A percentile compares a stretch with the other conserved stretches of the same genome.
Evolutionary conservation across 495 filamentous ascomycete genomes (phyloP).

Genomic region (Lichina pygmaea): DNA sequence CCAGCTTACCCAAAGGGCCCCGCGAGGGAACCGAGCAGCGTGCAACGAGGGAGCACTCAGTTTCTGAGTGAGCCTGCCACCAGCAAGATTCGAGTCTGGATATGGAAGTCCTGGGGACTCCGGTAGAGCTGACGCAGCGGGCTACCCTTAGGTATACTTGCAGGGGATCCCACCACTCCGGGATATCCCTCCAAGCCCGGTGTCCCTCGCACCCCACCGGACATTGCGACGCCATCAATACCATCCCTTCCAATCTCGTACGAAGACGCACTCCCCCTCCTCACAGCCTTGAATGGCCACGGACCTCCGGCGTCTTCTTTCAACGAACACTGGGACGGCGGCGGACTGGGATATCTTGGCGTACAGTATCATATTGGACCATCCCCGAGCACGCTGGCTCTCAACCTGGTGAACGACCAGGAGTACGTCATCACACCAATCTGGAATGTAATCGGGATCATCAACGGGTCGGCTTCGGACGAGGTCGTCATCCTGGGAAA

Average conservation of each 20-base stretch:
- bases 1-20: constrained; percentile 65
- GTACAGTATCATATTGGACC: constrained; percentile 85
- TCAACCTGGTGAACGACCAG: constrained; percentile 71
- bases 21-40: constrained; percentile 63
- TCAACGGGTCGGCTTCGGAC: constrained; percentile 68
- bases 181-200: constrained; percentile 88
- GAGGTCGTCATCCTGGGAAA: constrained; percentile 88
- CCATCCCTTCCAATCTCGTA: constrained; percentile 88
- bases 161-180: constrained; percentile 59
- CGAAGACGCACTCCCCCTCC: constrained; percentile 53
- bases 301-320: constrained; percentile 59
- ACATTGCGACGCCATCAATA: constrained; percentile 47
- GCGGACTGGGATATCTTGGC: constrained; percentile 53
- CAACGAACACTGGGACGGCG: constrained; percentile 41
- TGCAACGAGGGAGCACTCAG: constrained; percentile 76
- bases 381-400: constrained; percentile 40
- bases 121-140: constrained; percentile 3
- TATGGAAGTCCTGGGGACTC: neutral
- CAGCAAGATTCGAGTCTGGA: neutral
- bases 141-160: constrained; percentile 21
- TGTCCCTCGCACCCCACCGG: constrained; percentile 44
- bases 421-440: constrained; percentile 71
- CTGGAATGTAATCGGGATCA: constrained; percentile 87
- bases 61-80: constrained; percentile 35
- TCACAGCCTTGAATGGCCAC: constrained; percentile 71